Evolutionary conservation across 208 protist species (phyloP), one percentile per base, ranked within the genome.

Genomic region (Novymonas esmeraldas): DNA sequence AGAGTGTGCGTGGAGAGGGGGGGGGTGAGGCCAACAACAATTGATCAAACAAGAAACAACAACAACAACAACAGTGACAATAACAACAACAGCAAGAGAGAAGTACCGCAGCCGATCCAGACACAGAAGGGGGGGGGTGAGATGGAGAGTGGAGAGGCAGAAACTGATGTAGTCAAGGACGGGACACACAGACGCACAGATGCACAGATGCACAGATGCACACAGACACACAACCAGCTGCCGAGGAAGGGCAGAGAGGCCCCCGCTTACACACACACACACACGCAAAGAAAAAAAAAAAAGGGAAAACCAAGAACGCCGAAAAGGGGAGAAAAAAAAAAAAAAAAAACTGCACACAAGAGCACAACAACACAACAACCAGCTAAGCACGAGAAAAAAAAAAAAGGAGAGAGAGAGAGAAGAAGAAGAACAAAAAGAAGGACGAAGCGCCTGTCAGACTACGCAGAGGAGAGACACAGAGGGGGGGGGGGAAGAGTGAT

Each of bases 31-130:
- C 36, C 7, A 41, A 36, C 18, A 36, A 50, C 14, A 24, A 33
- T 24, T 26, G 49, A 70, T 28, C 0, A 56, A 44, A 54, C 2
- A 66, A 61, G 41, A 56, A 68, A 67, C n/a, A n/a, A n/a, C n/a
- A n/a, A n/a, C n/a, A n/a, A n/a, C n/a, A n/a, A n/a, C n/a, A n/a
- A n/a, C n/a, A n/a, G n/a, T n/a, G n/a, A n/a, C n/a, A n/a, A n/a
- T n/a, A n/a, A n/a, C n/a, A n/a, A n/a, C n/a, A n/a, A n/a, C n/a
- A n/a, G n/a, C n/a, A n/a, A n/a, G n/a, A n/a, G n/a, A n/a, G n/a
- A n/a, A n/a, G n/a, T n/a, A n/a, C n/a, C n/a, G n/a, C n/a, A n/a
- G n/a, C n/a, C n/a, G n/a, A n/a, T n/a, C n/a, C n/a, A n/a, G n/a
- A n/a, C n/a, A n/a, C n/a, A n/a, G n/a, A n/a, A n/a, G n/a, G n/a